Evolutionary conservation across 176 grass and related monocot genomes (phyloP), one percentile per base, ranked within the genome.

Genomic region (Dendrocalamus sinicus): DNA sequence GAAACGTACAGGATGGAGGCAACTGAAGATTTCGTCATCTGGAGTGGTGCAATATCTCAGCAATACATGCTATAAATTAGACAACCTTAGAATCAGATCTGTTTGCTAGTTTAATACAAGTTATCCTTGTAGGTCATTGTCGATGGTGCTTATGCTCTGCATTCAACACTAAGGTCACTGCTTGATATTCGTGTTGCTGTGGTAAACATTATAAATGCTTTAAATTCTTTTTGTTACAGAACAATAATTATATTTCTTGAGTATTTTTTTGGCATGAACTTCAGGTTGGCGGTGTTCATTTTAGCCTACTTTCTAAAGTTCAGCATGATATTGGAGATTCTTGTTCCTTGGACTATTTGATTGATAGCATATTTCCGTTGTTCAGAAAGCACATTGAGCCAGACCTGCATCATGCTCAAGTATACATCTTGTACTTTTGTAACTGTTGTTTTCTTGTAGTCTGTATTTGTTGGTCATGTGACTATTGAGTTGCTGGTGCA

Each of bases 131-230:
- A 98, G 96, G 84, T 98, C 57, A 95, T 98, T 86, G 93, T 98
- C 4, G 96, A 98, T 91, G 96, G 96, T 86, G 96, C 96, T 50
- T 98, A 98, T 94, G 93, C 96, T 86, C 91, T 98, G 73, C 91
- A 95, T 89, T 94, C 96, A 62, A 95, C 91, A 74, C 78, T 98
- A 45, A 88, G 96, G 78, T 98, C 96, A 75, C 82, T 98, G 58
- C 88, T 95, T 77, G 96, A 98, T 89, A 98, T 98, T 52, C 92
- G 96, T 75, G 96, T 98, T 86, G 96, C 96, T 79, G 96, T 98
- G 91, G 96, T 98, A 95, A 79, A 87, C 68, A 76, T 62, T 60
- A 71, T 48, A 54, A 19, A 50, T 76, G 55, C 47, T 62, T 79
- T 50, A 48, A 82, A 81, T 85, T 44, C 16, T 50, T 65, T 75